These are phyloP conservation scores for Zopfochytrium polystomum DNA, from an alignment of 371 early-diverging fungal genomes.

Conservation along the genomic window DNA sequence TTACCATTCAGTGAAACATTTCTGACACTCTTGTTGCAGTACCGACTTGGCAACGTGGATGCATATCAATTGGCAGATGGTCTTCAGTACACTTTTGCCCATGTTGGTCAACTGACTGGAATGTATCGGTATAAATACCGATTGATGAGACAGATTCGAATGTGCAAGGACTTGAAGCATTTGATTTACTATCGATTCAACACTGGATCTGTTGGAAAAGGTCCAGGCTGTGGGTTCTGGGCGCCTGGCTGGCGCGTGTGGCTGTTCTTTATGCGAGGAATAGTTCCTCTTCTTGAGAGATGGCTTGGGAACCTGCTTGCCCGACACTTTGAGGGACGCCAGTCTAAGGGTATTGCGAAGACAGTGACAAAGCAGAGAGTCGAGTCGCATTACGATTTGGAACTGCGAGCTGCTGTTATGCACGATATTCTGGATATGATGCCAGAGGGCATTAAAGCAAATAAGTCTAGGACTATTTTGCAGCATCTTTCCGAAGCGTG, in stretches of 20 bases:
- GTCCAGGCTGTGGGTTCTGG: conserved; percentile 98
- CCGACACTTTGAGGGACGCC: conserved; percentile 98
- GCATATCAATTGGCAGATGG: conserved; percentile 97
- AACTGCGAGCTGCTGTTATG: conserved; percentile 94
- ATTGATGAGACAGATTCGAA: conserved; percentile 96
- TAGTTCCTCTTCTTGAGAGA: conserved; percentile 94
- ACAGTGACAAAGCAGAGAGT: conserved; percentile 99
- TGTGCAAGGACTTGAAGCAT: conserved; percentile 90
- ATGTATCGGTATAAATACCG: conserved; percentile 99
- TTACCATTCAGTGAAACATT: not conserved
- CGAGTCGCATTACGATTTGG: conserved; percentile 96
- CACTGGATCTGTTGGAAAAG: conserved; percentile 95
- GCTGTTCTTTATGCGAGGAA: conserved; percentile 98
- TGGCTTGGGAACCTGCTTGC: conserved; percentile 97
- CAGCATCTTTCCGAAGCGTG: conserved; percentile 98
- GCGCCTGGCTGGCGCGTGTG: conserved; percentile 99
- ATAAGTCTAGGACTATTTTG: conserved; percentile 92
- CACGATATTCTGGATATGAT: conserved; percentile 97
- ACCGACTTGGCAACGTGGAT: conserved; percentile 94
- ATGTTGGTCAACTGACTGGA: conserved; percentile 99
- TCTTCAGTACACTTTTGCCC: conserved; percentile 96
- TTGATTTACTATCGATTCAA: conserved; percentile 72
- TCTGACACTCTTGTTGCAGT: conserved; percentile 36
- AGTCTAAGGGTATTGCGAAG: conserved; percentile 95
- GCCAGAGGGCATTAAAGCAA: conserved; percentile 95